Conservation (phyloP, 768 basidiomycete species). For the Pisolithus sp. region DNA sequence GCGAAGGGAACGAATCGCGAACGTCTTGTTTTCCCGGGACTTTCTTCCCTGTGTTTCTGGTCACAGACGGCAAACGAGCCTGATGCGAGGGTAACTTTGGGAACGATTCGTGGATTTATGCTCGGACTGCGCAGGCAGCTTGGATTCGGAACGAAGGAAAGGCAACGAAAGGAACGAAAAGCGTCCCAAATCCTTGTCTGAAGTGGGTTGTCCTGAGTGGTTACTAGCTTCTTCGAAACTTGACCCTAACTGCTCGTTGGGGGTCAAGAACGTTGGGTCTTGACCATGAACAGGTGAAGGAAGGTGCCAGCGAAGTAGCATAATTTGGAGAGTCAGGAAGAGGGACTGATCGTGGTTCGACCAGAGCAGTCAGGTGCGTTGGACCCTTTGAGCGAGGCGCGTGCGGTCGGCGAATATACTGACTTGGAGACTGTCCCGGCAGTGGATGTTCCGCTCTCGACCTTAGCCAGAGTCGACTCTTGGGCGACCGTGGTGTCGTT, state of each 20-base stretch:
- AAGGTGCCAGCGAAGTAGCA: slow-evolving; percentile 13
- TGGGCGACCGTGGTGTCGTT: neutral
- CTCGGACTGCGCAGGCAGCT: slow-evolving; percentile 21
- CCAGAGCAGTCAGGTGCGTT: neutral
- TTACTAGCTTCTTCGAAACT: slow-evolving; percentile 22
- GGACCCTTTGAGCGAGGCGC: slow-evolving; percentile 6
- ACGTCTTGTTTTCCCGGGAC: slow-evolving; percentile 28
- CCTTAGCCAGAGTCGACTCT: neutral
- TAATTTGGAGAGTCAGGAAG: slow-evolving; percentile 16
- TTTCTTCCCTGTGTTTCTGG: slow-evolving; percentile 37
- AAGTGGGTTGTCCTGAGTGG: slow-evolving; percentile 8
- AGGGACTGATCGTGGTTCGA: slow-evolving; percentile 2
- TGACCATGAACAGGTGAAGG: slow-evolving; percentile 8
- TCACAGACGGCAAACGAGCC: slow-evolving; percentile 25
- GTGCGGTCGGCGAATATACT: slow-evolving; percentile 20
- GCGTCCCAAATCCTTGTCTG: slow-evolving; percentile 29
- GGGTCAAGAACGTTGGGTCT: slow-evolving; percentile 2
- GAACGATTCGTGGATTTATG: slow-evolving; percentile 20
- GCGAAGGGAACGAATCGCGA: slow-evolving; percentile 27
- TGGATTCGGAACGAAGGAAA: slow-evolving; percentile 33
- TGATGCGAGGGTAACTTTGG: slow-evolving; percentile 6
- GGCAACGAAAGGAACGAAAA: slow-evolving; percentile 44
- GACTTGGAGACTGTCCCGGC: slow-evolving; percentile 12
- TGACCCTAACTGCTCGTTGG: slow-evolving; percentile 13
- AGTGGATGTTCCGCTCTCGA: neutral